Percentiles rank a stretch among this genome's conserved stretches.
phyloP scores from a whole-genome alignment of 768 basidiomycete species.

The Boletus pseudo-olivaceus region DNA sequence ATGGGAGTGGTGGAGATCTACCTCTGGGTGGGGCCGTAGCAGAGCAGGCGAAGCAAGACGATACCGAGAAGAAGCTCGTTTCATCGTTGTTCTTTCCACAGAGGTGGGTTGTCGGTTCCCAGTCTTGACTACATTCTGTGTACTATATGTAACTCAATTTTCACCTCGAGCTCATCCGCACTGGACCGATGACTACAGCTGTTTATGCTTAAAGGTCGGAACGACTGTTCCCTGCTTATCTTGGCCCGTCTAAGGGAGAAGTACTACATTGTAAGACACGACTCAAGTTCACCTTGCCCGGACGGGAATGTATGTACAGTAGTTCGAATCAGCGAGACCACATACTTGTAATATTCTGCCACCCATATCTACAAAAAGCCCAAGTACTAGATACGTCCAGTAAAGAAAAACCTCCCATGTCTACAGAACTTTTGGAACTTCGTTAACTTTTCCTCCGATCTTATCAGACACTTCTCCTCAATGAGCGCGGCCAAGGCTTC shows the following conservation, averaged over 20 bases:
- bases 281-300: too few species aligned
- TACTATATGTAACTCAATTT: not conserved
- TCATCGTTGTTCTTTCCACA: not conserved
- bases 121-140: not conserved
- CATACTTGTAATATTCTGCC: too few species aligned
- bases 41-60: not conserved
- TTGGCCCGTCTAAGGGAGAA: too few species aligned
- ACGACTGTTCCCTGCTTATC: too few species aligned
- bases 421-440: conserved; percentile 21
- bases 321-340: too few species aligned
- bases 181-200: not conserved
- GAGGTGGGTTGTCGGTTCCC: not conserved
- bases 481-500: conserved; percentile 16
- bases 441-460: conserved; percentile 16
- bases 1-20: not conserved
- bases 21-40: too few species aligned
- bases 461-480: conserved; percentile 18
- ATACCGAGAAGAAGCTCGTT: not conserved
- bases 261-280: too few species aligned
- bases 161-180: not conserved
- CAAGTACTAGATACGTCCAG: conserved; percentile 8
- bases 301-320: too few species aligned
- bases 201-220: too few species aligned
- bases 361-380: not conserved
- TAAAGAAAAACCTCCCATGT: conserved; percentile 15